phyloP scores from a whole-genome alignment of 2,329 filamentous ascomycete genomes.

The Uncinocarpus reesii region DNA sequence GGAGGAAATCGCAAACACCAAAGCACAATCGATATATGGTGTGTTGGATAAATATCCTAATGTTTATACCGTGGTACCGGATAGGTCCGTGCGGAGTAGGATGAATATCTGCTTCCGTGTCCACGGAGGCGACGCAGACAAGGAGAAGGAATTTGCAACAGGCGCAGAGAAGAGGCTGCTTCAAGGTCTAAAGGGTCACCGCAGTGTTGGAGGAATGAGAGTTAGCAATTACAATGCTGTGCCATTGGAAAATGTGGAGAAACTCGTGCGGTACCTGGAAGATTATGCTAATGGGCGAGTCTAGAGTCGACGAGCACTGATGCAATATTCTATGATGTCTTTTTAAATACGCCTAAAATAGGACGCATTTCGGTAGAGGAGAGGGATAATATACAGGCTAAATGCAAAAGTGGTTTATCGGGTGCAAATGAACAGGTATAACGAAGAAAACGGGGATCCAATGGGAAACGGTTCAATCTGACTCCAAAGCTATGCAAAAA shows the following conservation, averaged over 20 bases:
- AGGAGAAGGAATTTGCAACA: constrained; percentile 71
- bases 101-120: constrained; percentile 96
- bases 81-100: constrained; percentile 63
- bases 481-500: constrained; percentile 12
- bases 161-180: constrained; percentile 59
- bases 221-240: constrained; percentile 87
- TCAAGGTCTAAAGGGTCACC: constrained; percentile 77
- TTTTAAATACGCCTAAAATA: not conserved
- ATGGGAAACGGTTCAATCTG: constrained; percentile 7
- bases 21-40: constrained; percentile 65
- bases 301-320: not conserved
- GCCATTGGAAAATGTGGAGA: constrained; percentile 39
- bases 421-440: not conserved
- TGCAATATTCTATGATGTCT: not conserved
- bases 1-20: constrained; percentile 60
- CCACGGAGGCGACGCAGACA: constrained; percentile 51
- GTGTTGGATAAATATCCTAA: constrained; percentile 63
- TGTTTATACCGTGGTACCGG: constrained; percentile 68
- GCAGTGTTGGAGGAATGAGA: constrained; percentile 75
- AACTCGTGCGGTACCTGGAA: constrained; percentile 36
- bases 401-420: not conserved
- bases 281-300: constrained; percentile 40
- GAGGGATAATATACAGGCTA: not conserved
- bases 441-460: not conserved
- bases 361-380: not conserved